Percentiles rank a stretch among this genome's conserved stretches.
These are phyloP conservation scores for Colletotrichum salicis DNA, from an alignment of 2,329 filamentous ascomycete genomes.

Conservation along the genomic window DNA sequence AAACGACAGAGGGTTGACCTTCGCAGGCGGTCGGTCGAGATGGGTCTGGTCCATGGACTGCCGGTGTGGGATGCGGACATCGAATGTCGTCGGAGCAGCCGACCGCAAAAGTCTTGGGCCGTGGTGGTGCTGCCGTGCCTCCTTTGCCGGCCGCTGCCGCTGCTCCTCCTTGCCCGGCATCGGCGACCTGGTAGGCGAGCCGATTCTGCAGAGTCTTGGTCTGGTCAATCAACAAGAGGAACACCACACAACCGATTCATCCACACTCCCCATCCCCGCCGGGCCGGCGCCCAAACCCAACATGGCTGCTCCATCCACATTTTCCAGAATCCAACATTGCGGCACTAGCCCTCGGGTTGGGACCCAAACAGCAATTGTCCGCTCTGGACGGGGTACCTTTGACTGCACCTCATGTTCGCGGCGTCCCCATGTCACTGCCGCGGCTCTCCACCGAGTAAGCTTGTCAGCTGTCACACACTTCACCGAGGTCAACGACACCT, in stretches of 20 bases:
- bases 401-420: slow-evolving; percentile 29
- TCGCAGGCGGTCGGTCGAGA: slow-evolving; percentile 22
- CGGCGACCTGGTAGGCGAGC: slow-evolving; percentile 19
- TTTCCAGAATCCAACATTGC: slow-evolving; percentile 34
- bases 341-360: slow-evolving; percentile 30
- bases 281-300: slow-evolving; percentile 32
- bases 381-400: slow-evolving; percentile 26
- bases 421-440: slow-evolving; percentile 33
- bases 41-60: slow-evolving; percentile 26
- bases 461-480: slow-evolving; percentile 32
- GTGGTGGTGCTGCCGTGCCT: slow-evolving; percentile 8
- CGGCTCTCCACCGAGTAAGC: slow-evolving; percentile 35
- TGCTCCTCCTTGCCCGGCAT: slow-evolving; percentile 23
- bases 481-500: slow-evolving; percentile 34
- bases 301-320: slow-evolving; percentile 34
- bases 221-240: slow-evolving; percentile 20
- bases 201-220: slow-evolving; percentile 29
- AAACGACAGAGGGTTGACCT: background rate
- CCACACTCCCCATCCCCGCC: slow-evolving; percentile 25
- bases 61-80: slow-evolving; percentile 31
- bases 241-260: background rate
- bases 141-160: slow-evolving; percentile 23
- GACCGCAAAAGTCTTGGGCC: slow-evolving; percentile 10
- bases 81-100: slow-evolving; percentile 26
- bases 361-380: slow-evolving; percentile 8